phyloP scores from a whole-genome alignment of 306 rosid species.

The Lupinus albus region DNA sequence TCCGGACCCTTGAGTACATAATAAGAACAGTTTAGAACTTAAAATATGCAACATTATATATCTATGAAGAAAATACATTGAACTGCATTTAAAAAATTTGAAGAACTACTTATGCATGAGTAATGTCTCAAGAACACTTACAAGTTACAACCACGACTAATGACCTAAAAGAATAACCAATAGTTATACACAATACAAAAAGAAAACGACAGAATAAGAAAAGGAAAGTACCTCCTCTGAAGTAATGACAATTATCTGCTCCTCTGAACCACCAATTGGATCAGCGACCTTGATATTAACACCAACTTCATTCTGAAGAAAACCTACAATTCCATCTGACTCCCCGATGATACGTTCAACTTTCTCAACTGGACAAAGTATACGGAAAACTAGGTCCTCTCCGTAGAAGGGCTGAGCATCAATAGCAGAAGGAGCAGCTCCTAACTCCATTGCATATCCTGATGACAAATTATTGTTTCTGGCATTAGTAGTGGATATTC shows the following conservation, averaged over 20 bases:
- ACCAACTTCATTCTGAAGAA: constrained; percentile 87
- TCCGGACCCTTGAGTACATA: constrained; percentile 76
- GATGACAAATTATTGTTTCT: constrained; percentile 62
- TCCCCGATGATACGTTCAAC: constrained; percentile 79
- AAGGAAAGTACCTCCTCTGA: constrained; percentile 81
- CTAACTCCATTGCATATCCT: constrained; percentile 62
- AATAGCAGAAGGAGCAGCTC: constrained; percentile 57
- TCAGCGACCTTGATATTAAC: constrained; percentile 79
- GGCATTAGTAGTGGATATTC: constrained; percentile 50
- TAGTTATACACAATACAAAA: constrained; percentile 3
- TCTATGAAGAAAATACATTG: constrained; percentile 23
- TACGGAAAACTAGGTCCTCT: constrained; percentile 84
- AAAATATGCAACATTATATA: constrained; percentile 6
- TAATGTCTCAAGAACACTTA: constrained; percentile 10
- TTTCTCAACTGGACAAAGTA: constrained; percentile 85
- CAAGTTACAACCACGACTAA: constrained; percentile 24
- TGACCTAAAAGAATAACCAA: constrained; percentile 21
- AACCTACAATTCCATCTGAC: constrained; percentile 76
- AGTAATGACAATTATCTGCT: constrained; percentile 78
- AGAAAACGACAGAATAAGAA: constrained; percentile 28
- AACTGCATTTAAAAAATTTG: constrained; percentile 23
- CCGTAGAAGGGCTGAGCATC: constrained; percentile 61
- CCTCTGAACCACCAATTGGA: constrained; percentile 73
- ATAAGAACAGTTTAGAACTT: constrained; percentile 43
- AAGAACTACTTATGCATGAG: constrained; percentile 26